Conservation (phyloP, 129 eudicot species). For the Solidago caesia region DNA sequence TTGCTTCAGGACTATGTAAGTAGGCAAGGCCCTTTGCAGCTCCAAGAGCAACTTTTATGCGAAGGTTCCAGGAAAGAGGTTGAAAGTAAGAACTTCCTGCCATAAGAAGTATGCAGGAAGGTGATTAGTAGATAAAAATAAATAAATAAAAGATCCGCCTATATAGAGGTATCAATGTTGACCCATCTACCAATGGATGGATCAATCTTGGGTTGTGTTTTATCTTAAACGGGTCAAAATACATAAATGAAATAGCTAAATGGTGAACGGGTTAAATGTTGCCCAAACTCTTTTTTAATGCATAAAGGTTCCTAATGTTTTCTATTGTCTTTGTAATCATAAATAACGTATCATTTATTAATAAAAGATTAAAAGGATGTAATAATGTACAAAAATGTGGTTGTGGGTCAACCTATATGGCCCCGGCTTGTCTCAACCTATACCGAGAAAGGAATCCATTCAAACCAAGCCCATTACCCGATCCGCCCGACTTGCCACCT, state of each 20-base stretch:
- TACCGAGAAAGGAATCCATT: neutral
- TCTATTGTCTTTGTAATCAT: neutral
- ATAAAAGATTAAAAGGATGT: no score
- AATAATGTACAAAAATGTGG: neutral
- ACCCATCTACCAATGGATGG: neutral
- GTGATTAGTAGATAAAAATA: neutral
- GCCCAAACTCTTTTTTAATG: neutral
- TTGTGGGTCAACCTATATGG: neutral
- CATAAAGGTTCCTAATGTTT: neutral
- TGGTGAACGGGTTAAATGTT: neutral
- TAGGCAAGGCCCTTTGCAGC: conserved; percentile 81
- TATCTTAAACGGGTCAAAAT: neutral
- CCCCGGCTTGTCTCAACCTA: neutral
- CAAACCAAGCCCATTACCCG: neutral
- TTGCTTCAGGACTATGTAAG: conserved; percentile 70
- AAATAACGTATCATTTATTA: neutral
- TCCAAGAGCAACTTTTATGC: conserved; percentile 78
- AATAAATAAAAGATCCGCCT: neutral
- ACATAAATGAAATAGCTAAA: neutral
- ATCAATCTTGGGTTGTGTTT: neutral
- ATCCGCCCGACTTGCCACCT: neutral
- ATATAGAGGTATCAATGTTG: neutral
- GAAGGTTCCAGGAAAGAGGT: conserved; percentile 72
- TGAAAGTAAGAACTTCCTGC: conserved; percentile 73
- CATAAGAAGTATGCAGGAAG: neutral